Evolutionary conservation across 2,329 filamentous ascomycete species (phyloP).

Genomic region (Aspergillus hiratsukae): DNA sequence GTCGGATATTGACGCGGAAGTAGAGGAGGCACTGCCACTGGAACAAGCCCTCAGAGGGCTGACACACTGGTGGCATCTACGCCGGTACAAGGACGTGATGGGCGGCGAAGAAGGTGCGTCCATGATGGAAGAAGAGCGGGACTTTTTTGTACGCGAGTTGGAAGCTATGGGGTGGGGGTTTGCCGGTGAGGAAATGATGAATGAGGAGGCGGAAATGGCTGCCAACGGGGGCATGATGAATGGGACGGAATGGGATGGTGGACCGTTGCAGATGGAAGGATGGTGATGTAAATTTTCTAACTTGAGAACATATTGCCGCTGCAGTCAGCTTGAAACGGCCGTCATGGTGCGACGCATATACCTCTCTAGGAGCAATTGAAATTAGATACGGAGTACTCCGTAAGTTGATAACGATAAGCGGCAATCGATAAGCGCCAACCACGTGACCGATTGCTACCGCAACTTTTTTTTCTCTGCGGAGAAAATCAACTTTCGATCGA

Average conservation of each 20-base stretch:
- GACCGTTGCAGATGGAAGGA: slow-evolving; percentile 34
- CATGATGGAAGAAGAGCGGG: slow-evolving; percentile 66
- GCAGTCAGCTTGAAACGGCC: background rate
- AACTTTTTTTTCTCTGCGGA: slow-evolving; percentile 31
- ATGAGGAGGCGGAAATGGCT: slow-evolving; percentile 25
- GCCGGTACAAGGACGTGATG: slow-evolving; percentile 76
- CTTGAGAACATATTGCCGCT: background rate
- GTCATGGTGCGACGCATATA: background rate
- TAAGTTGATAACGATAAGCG: background rate
- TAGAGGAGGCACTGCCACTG: slow-evolving; percentile 85
- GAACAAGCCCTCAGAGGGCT: slow-evolving; percentile 86
- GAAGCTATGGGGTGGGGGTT: slow-evolving; percentile 61
- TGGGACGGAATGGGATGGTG: slow-evolving; percentile 35
- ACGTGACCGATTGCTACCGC: slow-evolving; percentile 24
- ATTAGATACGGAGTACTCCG: too few species aligned
- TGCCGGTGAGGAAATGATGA: slow-evolving; percentile 32
- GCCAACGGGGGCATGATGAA: slow-evolving; percentile 22
- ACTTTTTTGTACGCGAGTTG: slow-evolving; percentile 74
- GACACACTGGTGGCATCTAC: slow-evolving; percentile 91
- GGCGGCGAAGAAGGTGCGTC: slow-evolving; percentile 44
- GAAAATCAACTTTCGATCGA: slow-evolving; percentile 10
- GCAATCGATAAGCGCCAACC: slow-evolving; percentile 27
- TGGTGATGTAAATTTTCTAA: slow-evolving; percentile 13
- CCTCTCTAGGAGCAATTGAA: background rate
- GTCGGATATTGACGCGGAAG: slow-evolving; percentile 85